phyloP scores from a whole-genome alignment of 495 filamentous ascomycete genomes.

The Talaromyces wortmannii region DNA sequence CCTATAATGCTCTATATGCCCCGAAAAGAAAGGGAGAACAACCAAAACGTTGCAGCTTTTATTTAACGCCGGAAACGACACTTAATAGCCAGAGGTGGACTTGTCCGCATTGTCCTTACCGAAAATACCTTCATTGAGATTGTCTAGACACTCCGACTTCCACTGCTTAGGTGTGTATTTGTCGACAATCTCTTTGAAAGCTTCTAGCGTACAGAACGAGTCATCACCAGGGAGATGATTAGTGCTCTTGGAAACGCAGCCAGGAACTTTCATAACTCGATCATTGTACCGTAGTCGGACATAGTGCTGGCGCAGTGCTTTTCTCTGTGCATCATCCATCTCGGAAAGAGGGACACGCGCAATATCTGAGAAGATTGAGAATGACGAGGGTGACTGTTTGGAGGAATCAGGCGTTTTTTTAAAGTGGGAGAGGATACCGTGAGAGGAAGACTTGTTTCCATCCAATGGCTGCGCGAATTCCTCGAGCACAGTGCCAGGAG shows the following conservation, averaged over 20 bases:
- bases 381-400: slow-evolving; percentile 3
- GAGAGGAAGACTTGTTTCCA: slow-evolving; percentile 10
- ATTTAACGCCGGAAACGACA: not conserved
- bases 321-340: slow-evolving; percentile 24
- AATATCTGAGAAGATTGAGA: slow-evolving; percentile 19
- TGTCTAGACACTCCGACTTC: slow-evolving; percentile 65
- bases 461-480: slow-evolving; percentile 15
- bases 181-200: slow-evolving; percentile 89
- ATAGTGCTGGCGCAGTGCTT: slow-evolving; percentile 64
- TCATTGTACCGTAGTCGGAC: slow-evolving; percentile 97
- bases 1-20: no score
- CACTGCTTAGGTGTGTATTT: slow-evolving; percentile 80
- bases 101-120: slow-evolving; percentile 29
- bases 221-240: slow-evolving; percentile 88
- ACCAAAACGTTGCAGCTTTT: no score
- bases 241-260: slow-evolving; percentile 60
- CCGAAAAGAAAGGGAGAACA: no score
- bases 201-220: slow-evolving; percentile 83
- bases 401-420: slow-evolving; percentile 2
- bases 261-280: slow-evolving; percentile 67
- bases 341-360: slow-evolving; percentile 24
- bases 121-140: slow-evolving; percentile 45
- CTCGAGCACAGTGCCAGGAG: slow-evolving; percentile 12
- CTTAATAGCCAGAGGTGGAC: slow-evolving; percentile 29
- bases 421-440: slow-evolving; percentile 25